Evolutionary conservation across 1,284 basidiomycete species (phyloP).

Genomic region (Quambalaria eucalypti): DNA sequence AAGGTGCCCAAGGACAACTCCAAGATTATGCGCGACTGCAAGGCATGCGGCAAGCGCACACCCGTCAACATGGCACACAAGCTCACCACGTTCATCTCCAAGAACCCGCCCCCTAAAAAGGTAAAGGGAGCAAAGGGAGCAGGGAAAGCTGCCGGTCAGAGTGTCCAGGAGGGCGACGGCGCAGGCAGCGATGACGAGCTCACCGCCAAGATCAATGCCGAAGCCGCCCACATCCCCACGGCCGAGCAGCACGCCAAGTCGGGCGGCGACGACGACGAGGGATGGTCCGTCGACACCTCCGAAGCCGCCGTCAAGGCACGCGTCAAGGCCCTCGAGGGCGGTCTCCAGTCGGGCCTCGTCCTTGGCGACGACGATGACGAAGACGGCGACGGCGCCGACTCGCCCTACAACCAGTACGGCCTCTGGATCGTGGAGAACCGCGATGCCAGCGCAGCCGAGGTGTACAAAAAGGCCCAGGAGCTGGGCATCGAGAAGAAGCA

Average conservation of each 20-base stretch:
- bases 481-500: slow-evolving; percentile 91
- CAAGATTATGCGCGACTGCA: slow-evolving; percentile 89
- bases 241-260: slow-evolving; percentile 52
- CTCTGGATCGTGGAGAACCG: slow-evolving; percentile 77
- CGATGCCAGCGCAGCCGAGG: slow-evolving; percentile 57
- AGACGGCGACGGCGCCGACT: slow-evolving; percentile 52
- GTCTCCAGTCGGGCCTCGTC: slow-evolving; percentile 54
- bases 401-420: slow-evolving; percentile 72
- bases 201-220: slow-evolving; percentile 54
- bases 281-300: slow-evolving; percentile 84
- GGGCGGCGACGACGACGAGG: slow-evolving; percentile 55
- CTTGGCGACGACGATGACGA: slow-evolving; percentile 61
- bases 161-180: slow-evolving; percentile 51
- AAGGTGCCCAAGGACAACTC: slow-evolving; percentile 74
- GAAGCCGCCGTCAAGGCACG: slow-evolving; percentile 83
- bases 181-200: slow-evolving; percentile 50
- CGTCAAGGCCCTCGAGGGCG: slow-evolving; percentile 65
- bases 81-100: slow-evolving; percentile 89
- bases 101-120: slow-evolving; percentile 78
- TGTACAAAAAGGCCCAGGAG: slow-evolving; percentile 84
- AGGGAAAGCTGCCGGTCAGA: slow-evolving; percentile 58
- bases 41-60: slow-evolving; percentile 89
- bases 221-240: slow-evolving; percentile 44
- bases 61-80: slow-evolving; percentile 95
- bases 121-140: slow-evolving; percentile 44